These are phyloP conservation scores for Phytophthora nicotianae DNA, from an alignment of 352 stramenopile species.

Conservation along the genomic window DNA sequence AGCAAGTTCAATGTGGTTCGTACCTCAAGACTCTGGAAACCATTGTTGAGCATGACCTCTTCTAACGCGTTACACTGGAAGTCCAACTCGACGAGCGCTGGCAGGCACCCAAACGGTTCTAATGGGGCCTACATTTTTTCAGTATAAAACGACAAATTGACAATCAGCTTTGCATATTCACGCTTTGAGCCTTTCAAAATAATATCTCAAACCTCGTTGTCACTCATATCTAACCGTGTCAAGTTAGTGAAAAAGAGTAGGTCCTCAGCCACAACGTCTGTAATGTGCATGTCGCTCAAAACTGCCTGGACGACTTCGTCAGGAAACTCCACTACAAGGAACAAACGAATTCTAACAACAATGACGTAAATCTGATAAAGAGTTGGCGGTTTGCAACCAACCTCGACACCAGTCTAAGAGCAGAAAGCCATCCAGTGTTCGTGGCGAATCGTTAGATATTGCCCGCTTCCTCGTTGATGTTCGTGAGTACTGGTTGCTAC, in stretches of 20 bases:
- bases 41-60: conserved; percentile 47
- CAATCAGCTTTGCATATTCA: not conserved
- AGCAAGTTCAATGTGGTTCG: not conserved
- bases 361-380: not conserved
- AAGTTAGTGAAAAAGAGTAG: conserved; percentile 83
- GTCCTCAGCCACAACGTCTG: conserved; percentile 67
- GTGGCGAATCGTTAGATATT: conserved; percentile 37
- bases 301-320: conserved; percentile 74
- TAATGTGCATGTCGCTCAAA: conserved; percentile 66
- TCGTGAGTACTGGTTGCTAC: conserved; percentile 22
- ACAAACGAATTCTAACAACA: not conserved
- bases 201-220: conserved; percentile 70
- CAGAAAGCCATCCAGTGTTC: conserved; percentile 79
- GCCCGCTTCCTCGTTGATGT: conserved; percentile 21
- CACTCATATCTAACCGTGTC: conserved; percentile 76
- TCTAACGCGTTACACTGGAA: conserved; percentile 83
- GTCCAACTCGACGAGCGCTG: conserved; percentile 69
- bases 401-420: conserved; percentile 76
- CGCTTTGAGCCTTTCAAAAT: not conserved
- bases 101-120: conserved; percentile 69
- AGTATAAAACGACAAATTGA: not conserved
- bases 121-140: conserved; percentile 69
- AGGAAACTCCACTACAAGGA: conserved; percentile 70
- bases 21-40: conserved; percentile 74
- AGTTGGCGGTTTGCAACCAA: conserved; percentile 18